phyloP scores from a whole-genome alignment of 2,329 filamentous ascomycete genomes.

The Raffaelea deltoideospora region DNA sequence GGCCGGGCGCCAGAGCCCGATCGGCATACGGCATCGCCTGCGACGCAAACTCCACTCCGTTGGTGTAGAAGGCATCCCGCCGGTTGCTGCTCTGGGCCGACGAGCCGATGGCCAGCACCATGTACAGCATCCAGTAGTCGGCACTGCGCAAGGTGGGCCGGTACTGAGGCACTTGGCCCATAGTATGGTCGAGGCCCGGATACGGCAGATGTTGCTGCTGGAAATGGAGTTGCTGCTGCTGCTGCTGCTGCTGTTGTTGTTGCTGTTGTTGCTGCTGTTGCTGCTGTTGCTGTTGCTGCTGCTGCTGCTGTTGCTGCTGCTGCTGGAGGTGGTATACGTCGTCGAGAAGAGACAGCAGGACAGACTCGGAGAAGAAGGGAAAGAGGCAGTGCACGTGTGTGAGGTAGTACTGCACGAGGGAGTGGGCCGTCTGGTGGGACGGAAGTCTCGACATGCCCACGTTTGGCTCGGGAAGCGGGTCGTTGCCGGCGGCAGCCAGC shows the following conservation, averaged over 20 bases:
- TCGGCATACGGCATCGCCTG: conserved; percentile 65
- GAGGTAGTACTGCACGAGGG: conserved; percentile 70
- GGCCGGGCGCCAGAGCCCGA: conserved; percentile 70
- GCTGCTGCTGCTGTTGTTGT: no score
- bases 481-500: conserved; percentile 64
- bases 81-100: conserved; percentile 56
- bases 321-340: conserved; percentile 58
- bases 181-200: no score
- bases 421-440: conserved; percentile 49
- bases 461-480: conserved; percentile 48
- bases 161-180: background rate
- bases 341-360: conserved; percentile 63
- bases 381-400: conserved; percentile 66
- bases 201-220: no score
- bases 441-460: conserved; percentile 46
- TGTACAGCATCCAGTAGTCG: conserved; percentile 75
- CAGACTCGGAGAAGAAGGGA: conserved; percentile 70
- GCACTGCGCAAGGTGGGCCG: conserved; percentile 43
- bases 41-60: conserved; percentile 40
- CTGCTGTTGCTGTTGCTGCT: no score
- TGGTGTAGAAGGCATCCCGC: conserved; percentile 46
- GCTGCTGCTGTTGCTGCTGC: no score
- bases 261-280: no score
- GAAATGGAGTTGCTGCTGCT: no score
- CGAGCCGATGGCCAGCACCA: conserved; percentile 77